Evolutionary conservation across 306 rosid genomes (phyloP).

Genomic region (Sphenostylis stenocarpa): DNA sequence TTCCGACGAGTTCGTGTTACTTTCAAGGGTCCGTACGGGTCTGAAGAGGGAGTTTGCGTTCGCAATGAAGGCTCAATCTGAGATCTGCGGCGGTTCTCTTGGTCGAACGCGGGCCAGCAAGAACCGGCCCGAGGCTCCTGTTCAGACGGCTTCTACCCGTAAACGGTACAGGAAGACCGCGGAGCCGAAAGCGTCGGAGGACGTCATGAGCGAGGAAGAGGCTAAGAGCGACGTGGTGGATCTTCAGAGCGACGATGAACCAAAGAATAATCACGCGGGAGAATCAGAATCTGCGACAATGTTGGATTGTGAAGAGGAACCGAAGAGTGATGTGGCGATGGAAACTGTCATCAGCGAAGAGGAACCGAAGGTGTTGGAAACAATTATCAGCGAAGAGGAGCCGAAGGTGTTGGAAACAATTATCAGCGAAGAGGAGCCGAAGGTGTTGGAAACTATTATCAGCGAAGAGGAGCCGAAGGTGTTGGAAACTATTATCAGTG

Average conservation of each 20-base stretch:
- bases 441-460: background rate
- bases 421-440: slow-evolving; percentile 24
- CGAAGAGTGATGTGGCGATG: background rate
- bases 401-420: slow-evolving; percentile 5
- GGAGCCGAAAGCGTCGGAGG: background rate
- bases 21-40: slow-evolving; percentile 67
- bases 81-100: slow-evolving; percentile 34
- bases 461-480: slow-evolving; percentile 17
- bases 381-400: slow-evolving; percentile 3
- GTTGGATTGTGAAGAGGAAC: slow-evolving; percentile 37
- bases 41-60: slow-evolving; percentile 42
- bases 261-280: slow-evolving; percentile 40
- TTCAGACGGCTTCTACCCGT: background rate
- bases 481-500: slow-evolving; percentile 1
- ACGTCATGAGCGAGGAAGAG: slow-evolving; percentile 62
- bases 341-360: background rate
- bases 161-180: slow-evolving; percentile 28
- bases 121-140: slow-evolving; percentile 16
- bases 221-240: slow-evolving; percentile 80
- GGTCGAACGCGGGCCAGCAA: slow-evolving; percentile 40
- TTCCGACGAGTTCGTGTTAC: slow-evolving; percentile 60
- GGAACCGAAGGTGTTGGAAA: background rate
- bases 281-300: slow-evolving; percentile 34
- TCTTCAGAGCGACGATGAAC: slow-evolving; percentile 66
- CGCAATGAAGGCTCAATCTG: slow-evolving; percentile 49